Percentiles rank a stretch among this genome's conserved stretches.
These are phyloP conservation scores for Lojkania enalia DNA, from an alignment of 2,329 filamentous ascomycete genomes.

Conservation along the genomic window DNA sequence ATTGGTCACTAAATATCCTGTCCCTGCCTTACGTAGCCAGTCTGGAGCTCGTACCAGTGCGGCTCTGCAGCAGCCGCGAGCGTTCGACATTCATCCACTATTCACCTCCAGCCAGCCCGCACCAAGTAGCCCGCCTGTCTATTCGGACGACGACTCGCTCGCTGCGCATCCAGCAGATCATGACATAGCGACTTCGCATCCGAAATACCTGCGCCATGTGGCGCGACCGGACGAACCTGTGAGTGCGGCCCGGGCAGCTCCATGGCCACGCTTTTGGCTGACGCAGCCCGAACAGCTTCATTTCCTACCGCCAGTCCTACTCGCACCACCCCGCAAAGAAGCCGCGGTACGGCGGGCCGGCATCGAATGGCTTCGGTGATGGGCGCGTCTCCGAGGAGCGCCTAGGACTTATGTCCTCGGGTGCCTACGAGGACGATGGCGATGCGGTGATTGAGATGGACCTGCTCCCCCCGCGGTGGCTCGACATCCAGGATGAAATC, in stretches of 20 bases:
- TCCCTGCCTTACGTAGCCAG: constrained; percentile 1
- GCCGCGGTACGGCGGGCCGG: constrained; percentile 60
- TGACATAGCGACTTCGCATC: constrained; percentile 32
- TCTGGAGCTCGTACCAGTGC: constrained; percentile 7
- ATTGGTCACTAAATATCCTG: not conserved
- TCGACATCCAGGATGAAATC: constrained; percentile 92
- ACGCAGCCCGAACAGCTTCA: constrained; percentile 68
- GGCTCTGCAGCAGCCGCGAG: constrained; percentile 12
- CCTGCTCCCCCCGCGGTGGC: constrained; percentile 90
- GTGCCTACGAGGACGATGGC: constrained; percentile 80
- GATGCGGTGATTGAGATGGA: constrained; percentile 99
- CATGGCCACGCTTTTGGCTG: constrained; percentile 23
- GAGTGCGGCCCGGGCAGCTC: constrained; percentile 43
- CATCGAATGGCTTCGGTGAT: constrained; percentile 58
- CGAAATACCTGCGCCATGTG: constrained; percentile 71
- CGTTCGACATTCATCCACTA: not conserved
- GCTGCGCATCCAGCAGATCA: too few species aligned
- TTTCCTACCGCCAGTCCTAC: constrained; percentile 99
- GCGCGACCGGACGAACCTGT: constrained; percentile 99
- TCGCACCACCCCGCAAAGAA: constrained; percentile 90
- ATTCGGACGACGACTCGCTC: too few species aligned
- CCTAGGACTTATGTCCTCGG: constrained; percentile 81
- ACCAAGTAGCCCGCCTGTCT: constrained; percentile 11
- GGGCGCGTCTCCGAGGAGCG: constrained; percentile 62
- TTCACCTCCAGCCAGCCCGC: constrained; percentile 1